Evolutionary conservation across 768 basidiomycete species (phyloP).

Genomic region (Amanita molliuscula): DNA sequence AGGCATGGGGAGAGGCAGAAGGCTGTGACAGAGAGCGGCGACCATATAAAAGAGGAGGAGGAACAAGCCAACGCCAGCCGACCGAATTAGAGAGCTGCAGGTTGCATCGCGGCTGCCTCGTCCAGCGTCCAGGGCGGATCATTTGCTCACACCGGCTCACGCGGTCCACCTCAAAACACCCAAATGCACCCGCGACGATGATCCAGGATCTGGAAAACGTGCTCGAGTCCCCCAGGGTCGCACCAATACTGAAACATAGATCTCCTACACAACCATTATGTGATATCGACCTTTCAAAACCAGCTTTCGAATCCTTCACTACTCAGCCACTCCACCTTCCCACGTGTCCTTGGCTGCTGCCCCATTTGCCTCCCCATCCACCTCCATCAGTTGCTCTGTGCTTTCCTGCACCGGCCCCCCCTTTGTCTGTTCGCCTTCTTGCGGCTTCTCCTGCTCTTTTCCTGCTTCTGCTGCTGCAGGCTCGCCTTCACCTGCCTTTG

Average conservation of each 20-base stretch:
- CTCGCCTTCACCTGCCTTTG: neutral
- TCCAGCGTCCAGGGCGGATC: neutral
- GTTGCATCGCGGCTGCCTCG: neutral
- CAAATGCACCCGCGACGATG: neutral
- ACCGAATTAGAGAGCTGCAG: no score
- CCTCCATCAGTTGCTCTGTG: neutral
- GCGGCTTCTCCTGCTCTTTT: neutral
- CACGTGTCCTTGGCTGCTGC: neutral
- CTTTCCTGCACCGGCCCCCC: neutral
- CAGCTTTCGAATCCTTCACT: no score
- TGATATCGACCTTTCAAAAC: neutral
- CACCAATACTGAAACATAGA: neutral
- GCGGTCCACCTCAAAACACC: neutral
- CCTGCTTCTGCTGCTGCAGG: neutral
- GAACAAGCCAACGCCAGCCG: constrained; percentile 9
- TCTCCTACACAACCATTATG: no score
- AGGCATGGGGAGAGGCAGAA: constrained; percentile 34
- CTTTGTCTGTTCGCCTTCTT: neutral
- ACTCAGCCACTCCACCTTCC: no score
- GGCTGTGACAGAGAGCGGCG: constrained; percentile 39
- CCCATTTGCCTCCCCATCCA: neutral
- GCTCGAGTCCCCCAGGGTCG: neutral
- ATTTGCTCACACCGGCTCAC: neutral
- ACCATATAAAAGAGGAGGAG: constrained; percentile 36
- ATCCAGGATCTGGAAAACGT: no score